A percentile compares a stretch with the other conserved stretches of the same genome.
Conservation (phyloP, 768 basidiomycete genomes). For the Sarcodon aspratus region DNA sequence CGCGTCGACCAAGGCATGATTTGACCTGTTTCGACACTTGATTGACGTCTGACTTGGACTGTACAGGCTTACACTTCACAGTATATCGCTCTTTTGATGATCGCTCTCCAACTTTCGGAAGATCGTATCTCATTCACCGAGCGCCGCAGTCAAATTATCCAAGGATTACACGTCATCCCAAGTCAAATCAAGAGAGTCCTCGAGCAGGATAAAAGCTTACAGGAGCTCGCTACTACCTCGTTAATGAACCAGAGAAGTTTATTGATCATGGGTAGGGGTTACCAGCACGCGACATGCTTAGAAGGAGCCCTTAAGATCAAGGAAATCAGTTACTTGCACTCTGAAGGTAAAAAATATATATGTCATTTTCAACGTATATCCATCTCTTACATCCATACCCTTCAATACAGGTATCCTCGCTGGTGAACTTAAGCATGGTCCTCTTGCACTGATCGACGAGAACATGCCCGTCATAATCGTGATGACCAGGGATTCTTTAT, state of each 20-base stretch:
- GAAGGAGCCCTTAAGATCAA: slow-evolving; percentile 99
- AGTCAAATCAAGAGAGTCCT: slow-evolving; percentile 82
- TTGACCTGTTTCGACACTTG: not conserved
- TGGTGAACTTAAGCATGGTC: slow-evolving; percentile 98
- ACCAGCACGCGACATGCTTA: slow-evolving; percentile 94
- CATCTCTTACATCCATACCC: slow-evolving; percentile 2
- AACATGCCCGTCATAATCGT: slow-evolving; percentile 98
- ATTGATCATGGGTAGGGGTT: slow-evolving; percentile 95
- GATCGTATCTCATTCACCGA: slow-evolving; percentile 90
- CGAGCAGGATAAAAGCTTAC: slow-evolving; percentile 61
- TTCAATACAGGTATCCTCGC: slow-evolving; percentile 74
- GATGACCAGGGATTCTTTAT: slow-evolving; percentile 98
- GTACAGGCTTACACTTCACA: slow-evolving; percentile 92
- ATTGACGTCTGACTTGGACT: not conserved
- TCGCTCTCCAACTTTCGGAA: slow-evolving; percentile 96
- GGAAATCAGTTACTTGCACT: slow-evolving; percentile 93
- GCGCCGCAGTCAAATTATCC: slow-evolving; percentile 88
- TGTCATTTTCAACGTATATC: not conserved
- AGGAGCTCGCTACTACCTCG: slow-evolving; percentile 75
- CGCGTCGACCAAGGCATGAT: slow-evolving; percentile 83
- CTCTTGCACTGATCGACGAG: slow-evolving; percentile 94
- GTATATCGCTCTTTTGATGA: slow-evolving; percentile 96
- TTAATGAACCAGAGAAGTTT: slow-evolving; percentile 73
- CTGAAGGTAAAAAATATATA: slow-evolving; percentile 39
- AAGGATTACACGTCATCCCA: slow-evolving; percentile 85